Base-by-base conservation (phyloP, 2,329 filamentous ascomycete genomes). In the Colletotrichum spaethianum region DNA sequence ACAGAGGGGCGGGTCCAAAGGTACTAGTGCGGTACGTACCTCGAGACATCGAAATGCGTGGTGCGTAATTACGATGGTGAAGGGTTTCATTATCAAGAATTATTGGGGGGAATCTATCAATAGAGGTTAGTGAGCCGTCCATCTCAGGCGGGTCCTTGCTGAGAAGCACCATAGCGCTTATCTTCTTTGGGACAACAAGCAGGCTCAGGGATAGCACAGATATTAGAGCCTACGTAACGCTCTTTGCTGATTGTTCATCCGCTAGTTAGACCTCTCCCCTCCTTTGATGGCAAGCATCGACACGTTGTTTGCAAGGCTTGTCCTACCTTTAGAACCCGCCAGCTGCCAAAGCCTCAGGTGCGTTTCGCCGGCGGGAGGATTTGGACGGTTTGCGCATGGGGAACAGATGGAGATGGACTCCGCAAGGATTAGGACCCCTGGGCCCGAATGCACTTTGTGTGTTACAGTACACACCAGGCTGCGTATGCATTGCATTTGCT, bases 161-260 rank as follows among this genome's bases (percentile, higher is more conserved):
- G 67, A 62, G 57, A 44, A 16, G 33, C 38, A 20, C 38, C 55
- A 70, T 38, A 11, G 28, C 55, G 31, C 63, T 56, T 42, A 66
- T 16, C 63, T 40, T 8, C 12, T 62, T 61, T 56, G 40, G 63
- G 63, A 61, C 36, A 46, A 42, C 48, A 59, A 28, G 20, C 65
- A 72, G 64, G 65, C 36, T 38, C 59, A n/a, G n/a, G 69, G 69
- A 60, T 63, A 52, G 69, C 69, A 72, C 69, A 31, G 57, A 59
- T 63, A 72, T 53, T 59, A 63, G 52, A 40, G 69, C 65, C 50
- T 69, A 72, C 69, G 69, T 72, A 72, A 63, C 65, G 28, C 59
- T 72, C 57, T 33, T 31, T 40, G 44, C 31, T 53, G 9, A 65
- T 38, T 46, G 31, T 31, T 60, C 38, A 44, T 36, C n/a, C 55